Conservation (phyloP, 805 yeast genomes). For the Candida patagonica region DNA sequence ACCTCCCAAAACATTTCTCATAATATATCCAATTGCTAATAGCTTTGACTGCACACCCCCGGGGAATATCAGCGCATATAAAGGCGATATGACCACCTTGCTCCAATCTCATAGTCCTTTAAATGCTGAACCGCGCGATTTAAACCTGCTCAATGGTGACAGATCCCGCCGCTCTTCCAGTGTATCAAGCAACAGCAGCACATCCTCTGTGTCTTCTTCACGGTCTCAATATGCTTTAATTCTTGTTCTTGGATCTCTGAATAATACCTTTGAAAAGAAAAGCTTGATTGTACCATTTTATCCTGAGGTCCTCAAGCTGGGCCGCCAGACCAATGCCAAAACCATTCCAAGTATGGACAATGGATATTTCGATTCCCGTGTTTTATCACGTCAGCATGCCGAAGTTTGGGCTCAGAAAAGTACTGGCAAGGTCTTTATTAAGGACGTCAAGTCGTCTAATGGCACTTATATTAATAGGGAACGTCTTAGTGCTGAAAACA, state of each 20-base stretch:
- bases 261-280: conserved; percentile 75
- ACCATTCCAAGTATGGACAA: conserved; percentile 55
- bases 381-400: conserved; percentile 89
- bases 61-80: too few relatives aligned
- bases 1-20: too few relatives aligned
- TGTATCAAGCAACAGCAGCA: too few relatives aligned
- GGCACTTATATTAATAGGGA: conserved; percentile 86
- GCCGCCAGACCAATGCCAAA: conserved; percentile 64
- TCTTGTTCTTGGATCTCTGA: conserved; percentile 65
- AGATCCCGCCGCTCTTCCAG: too few relatives aligned
- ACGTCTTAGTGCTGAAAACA: conserved; percentile 51
- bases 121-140: too few relatives aligned
- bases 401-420: conserved; percentile 65
- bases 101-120: too few relatives aligned
- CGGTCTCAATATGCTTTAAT: conserved; percentile 33
- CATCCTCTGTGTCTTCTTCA: conserved; percentile 5
- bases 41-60: too few relatives aligned
- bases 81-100: too few relatives aligned
- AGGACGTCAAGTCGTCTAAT: conserved; percentile 84
- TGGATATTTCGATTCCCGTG: conserved; percentile 92
- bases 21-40: too few relatives aligned
- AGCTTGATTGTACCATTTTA: conserved; percentile 66
- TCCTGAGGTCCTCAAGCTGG: conserved; percentile 80
- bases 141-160: too few relatives aligned
- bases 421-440: conserved; percentile 59